phyloP scores from a whole-genome alignment of 1,284 basidiomycete species.

The Stereum hirsutum region DNA sequence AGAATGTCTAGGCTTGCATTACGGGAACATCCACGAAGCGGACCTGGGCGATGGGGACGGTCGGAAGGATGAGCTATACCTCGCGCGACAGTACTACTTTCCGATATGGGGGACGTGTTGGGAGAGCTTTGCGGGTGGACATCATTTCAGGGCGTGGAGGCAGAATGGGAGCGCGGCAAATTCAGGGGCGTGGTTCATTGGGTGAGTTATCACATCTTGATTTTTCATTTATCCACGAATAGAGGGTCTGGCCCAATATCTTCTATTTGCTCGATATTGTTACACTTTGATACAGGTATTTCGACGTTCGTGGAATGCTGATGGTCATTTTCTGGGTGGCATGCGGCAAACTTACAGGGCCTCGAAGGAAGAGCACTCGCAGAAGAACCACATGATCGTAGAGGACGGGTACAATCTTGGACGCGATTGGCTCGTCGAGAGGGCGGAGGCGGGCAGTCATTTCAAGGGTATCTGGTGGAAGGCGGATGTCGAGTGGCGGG shows the following conservation, averaged over 20 bases:
- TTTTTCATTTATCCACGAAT: neutral
- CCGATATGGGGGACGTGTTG: constrained; percentile 36
- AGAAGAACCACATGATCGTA: constrained; percentile 61
- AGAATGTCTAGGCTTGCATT: constrained; percentile 37
- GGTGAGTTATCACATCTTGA: constrained; percentile 19
- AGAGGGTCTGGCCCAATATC: too few species aligned
- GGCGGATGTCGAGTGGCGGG: constrained; percentile 65
- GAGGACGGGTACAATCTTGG: constrained; percentile 73
- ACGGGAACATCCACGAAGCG: constrained; percentile 33
- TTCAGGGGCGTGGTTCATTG: constrained; percentile 38
- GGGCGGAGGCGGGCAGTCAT: constrained; percentile 48
- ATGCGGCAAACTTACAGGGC: constrained; percentile 31
- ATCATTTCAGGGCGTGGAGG: constrained; percentile 38
- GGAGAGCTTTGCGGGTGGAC: constrained; percentile 37
- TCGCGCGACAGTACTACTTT: constrained; percentile 34
- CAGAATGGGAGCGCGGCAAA: constrained; percentile 34
- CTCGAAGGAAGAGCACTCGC: constrained; percentile 66
- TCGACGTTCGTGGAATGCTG: too few species aligned
- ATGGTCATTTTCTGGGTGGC: neutral
- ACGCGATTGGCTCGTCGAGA: constrained; percentile 62
- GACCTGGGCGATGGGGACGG: constrained; percentile 37
- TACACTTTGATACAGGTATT: too few species aligned
- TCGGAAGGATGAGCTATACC: constrained; percentile 28
- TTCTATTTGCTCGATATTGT: too few species aligned
- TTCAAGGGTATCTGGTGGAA: constrained; percentile 59